Evolutionary conservation across 164 flowering plant species (phyloP), one percentile per base, ranked within the genome.

Genomic region (Kingdonia uniflora): DNA sequence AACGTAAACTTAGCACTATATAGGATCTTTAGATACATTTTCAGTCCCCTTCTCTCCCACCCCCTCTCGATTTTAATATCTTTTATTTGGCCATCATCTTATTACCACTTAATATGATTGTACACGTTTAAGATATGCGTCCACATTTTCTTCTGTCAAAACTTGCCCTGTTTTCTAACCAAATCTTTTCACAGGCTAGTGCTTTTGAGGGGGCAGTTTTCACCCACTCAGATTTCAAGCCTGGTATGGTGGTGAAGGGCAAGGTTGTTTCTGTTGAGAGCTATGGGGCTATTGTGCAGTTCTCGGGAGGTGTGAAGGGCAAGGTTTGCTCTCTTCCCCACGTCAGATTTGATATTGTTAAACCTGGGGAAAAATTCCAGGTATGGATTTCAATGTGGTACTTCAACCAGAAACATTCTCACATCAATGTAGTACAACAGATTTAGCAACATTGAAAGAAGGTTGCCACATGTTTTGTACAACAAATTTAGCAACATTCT

Each of bases 321-420:
- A n/a, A n/a, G n/a, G 84, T 86, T 47, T 94, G 99, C 51, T 97
- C 99, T 52, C 81, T 86, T 56, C 80, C 69, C 7, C 99, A 94
- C 63, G 99, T 86, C 99, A 42, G 99, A 64, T 72, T 81, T 70
- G 97, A 86, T 45, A 73, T 84, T 58, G 70, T 65, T 5, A 94
- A 83, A 61, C 99, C 97, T 62, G 42, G 80, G 39, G 82, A 82
- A 65, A 94, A 89, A 49, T 89, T 94, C 62, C 74, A 86, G 96
- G 99, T 92, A 8, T 22, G 46, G 25, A 29, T 21, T 15, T 15
- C n/a, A 41, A n/a, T 13, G 17, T 29, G 35, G 54, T 42, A 39
- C 8, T n/a, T n/a, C n/a, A n/a, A n/a, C n/a, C n/a, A n/a, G n/a
- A n/a, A n/a, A n/a, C n/a, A n/a, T n/a, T n/a, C n/a, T n/a, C n/a